A percentile compares a stretch with the other conserved stretches of the same genome.
phyloP scores from a whole-genome alignment of 805 yeast species.

The Tetrapisispora phaffii region DNA sequence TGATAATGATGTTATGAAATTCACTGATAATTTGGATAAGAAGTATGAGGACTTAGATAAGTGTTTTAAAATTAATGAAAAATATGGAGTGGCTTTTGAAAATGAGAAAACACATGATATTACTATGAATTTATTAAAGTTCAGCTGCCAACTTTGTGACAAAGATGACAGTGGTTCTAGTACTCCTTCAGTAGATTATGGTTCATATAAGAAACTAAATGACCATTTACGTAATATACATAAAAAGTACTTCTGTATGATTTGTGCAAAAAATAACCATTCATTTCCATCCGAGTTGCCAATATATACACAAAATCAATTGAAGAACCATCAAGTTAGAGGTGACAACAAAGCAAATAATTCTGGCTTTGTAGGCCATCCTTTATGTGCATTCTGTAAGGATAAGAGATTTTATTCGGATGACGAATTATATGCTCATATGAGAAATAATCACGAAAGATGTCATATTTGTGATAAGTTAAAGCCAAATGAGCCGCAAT shows the following conservation, averaged over 20 bases:
- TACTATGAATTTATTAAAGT: conserved; percentile 43
- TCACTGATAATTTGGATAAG: conserved; percentile 39
- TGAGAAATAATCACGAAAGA: conserved; percentile 74
- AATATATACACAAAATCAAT: conserved; percentile 48
- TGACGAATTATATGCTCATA: conserved; percentile 75
- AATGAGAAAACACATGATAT: conserved; percentile 37
- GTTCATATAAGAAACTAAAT: conserved; percentile 46
- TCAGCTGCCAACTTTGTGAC: conserved; percentile 46
- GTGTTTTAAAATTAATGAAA: conserved; percentile 26
- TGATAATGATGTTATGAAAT: conserved; percentile 47
- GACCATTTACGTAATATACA: conserved; percentile 62
- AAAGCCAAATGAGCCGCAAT: conserved; percentile 53
- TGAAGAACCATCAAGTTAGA: conserved; percentile 56
- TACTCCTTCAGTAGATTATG: conserved; percentile 27
- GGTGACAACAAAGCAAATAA: conserved; percentile 44
- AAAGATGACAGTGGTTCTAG: not conserved
- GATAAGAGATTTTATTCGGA: conserved; percentile 72
- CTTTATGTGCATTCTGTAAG: conserved; percentile 72
- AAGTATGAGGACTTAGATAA: conserved; percentile 32
- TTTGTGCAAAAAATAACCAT: conserved; percentile 69
- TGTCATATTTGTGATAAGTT: conserved; percentile 82
- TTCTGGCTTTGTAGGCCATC: conserved; percentile 78
- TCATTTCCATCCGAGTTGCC: conserved; percentile 66
- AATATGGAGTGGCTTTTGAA: conserved; percentile 52
- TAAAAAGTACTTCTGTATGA: conserved; percentile 53